Percentiles rank a stretch among this genome's conserved stretches.
Evolutionary conservation across 2,329 filamentous ascomycete species (phyloP).

Genomic region (Aspergillus phoenicis): DNA sequence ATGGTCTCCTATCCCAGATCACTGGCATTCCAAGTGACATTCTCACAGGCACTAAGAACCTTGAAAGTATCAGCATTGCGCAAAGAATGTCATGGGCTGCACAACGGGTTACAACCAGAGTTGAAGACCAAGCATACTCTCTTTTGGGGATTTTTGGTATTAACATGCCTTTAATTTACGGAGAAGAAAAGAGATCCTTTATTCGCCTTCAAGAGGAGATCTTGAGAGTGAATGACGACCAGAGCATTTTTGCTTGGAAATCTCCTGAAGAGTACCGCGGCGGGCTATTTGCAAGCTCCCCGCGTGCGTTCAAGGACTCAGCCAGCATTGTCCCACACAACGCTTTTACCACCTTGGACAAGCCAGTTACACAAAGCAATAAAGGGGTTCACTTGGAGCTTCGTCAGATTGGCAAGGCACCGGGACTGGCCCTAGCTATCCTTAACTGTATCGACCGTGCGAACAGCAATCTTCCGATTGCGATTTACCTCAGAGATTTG

Average conservation of each 20-base stretch:
- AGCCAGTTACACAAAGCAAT: too few relatives aligned
- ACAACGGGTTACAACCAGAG: not conserved
- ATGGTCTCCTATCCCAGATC: too few relatives aligned
- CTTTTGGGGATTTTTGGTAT: not conserved
- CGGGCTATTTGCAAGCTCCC: too few relatives aligned
- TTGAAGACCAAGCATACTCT: not conserved
- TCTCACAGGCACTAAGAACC: not conserved
- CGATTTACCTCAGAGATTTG: too few relatives aligned
- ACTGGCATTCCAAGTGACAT: not conserved
- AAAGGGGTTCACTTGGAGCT: too few relatives aligned
- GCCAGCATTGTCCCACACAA: too few relatives aligned
- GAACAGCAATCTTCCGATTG: too few relatives aligned
- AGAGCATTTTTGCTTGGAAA: not conserved
- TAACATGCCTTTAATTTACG: conserved; percentile 3
- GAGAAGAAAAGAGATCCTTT: not conserved
- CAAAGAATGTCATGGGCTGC: conserved; percentile 7
- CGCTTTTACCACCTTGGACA: too few relatives aligned
- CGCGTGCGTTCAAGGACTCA: too few relatives aligned
- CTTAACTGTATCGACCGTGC: too few relatives aligned
- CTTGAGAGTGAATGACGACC: not conserved
- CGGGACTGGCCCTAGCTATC: too few relatives aligned
- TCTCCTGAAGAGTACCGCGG: not conserved
- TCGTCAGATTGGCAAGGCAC: too few relatives aligned
- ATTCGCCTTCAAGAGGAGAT: conserved; percentile 4
- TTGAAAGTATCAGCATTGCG: not conserved